These are phyloP conservation scores for Dillenia turbinata DNA, from an alignment of 164 flowering plant species.

Conservation along the genomic window DNA sequence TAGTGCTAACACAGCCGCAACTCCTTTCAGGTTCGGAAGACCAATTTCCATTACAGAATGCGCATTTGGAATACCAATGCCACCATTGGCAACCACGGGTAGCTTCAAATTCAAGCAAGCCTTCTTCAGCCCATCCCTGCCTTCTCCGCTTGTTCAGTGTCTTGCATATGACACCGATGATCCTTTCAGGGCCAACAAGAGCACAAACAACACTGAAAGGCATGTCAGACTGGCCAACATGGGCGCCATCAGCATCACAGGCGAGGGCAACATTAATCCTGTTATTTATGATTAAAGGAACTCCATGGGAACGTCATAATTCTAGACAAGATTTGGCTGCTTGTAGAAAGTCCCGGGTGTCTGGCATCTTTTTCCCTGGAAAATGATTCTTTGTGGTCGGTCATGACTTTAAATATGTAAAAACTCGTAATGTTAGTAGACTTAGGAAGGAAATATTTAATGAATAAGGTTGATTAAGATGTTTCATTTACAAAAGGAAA, in stretches of 20 bases:
- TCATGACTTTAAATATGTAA: no score
- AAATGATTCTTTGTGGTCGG: background rate
- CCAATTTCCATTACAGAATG: slow-evolving; percentile 54
- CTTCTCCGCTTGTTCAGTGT: slow-evolving; percentile 73
- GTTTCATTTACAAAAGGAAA: no score
- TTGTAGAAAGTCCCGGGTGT: slow-evolving; percentile 66
- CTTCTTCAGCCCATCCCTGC: slow-evolving; percentile 73
- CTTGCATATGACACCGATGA: slow-evolving; percentile 92
- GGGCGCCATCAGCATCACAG: slow-evolving; percentile 92
- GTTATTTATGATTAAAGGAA: slow-evolving; percentile 82
- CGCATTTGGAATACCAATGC: slow-evolving; percentile 69
- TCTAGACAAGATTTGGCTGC: slow-evolving; percentile 60
- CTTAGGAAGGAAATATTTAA: no score
- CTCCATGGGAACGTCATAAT: slow-evolving; percentile 54
- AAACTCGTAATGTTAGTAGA: no score
- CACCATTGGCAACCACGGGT: slow-evolving; percentile 97
- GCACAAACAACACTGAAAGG: slow-evolving; percentile 51
- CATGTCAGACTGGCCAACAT: slow-evolving; percentile 97
- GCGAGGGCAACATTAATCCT: slow-evolving; percentile 88
- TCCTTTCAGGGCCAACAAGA: slow-evolving; percentile 86
- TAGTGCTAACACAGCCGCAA: slow-evolving; percentile 87
- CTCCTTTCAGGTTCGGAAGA: slow-evolving; percentile 61
- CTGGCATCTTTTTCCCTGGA: slow-evolving; percentile 81
- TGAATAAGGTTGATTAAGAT: no score
- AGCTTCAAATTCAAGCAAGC: slow-evolving; percentile 70